Base-by-base conservation (phyloP, 2,329 filamentous ascomycete genomes). In the Pseudogymnoascus sp. region DNA sequence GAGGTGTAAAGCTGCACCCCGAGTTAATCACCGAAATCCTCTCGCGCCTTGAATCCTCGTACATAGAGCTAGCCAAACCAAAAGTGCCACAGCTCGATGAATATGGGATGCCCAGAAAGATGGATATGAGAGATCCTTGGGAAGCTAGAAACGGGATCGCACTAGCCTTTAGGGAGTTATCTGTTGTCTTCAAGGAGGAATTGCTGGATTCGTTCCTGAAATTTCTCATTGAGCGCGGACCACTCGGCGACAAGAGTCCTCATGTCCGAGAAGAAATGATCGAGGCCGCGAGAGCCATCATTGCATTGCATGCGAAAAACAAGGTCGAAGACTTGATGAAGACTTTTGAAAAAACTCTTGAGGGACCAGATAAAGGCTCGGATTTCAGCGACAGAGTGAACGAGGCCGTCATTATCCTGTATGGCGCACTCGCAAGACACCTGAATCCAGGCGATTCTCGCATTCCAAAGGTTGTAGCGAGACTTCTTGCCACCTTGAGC, bases 331-430 rank as follows among this genome's bases (percentile, higher is more conserved):
- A 88, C 68, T 79, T 99, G 63, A 99, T 99, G 93, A 85, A 88
- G 71, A 87, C 93, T 13, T 96, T 97, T 71, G 95, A 99, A 75
- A 83, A 82, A 23, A 92, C 91, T 0, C 80, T 99, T n/a, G 92
- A 93, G 72, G 87, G 86, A 2, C 89, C 92, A 2, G 91, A 95
- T 74, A 90, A 89, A 73, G 88, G 87, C 64, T 92, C 88, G 0
- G 86, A 93, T 68, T 85, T 88, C 62, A 87, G 90, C 17, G 96
- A 99, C 75, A 85, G 91, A 65, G 89, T 97, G 67, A 97, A 97
- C 69, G 95, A 99, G 77, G 95, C 96, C 17, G 93, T 99, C 62
- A 93, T 99, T 69, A 95, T 99, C 70, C 88, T 99, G 74, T 99
- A 99, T 71, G 95, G 95, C 73, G 93, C 96, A 61, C 79, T 99